Base-by-base conservation (phyloP, 208 protist species). In the Phytomonas serpens region DNA sequence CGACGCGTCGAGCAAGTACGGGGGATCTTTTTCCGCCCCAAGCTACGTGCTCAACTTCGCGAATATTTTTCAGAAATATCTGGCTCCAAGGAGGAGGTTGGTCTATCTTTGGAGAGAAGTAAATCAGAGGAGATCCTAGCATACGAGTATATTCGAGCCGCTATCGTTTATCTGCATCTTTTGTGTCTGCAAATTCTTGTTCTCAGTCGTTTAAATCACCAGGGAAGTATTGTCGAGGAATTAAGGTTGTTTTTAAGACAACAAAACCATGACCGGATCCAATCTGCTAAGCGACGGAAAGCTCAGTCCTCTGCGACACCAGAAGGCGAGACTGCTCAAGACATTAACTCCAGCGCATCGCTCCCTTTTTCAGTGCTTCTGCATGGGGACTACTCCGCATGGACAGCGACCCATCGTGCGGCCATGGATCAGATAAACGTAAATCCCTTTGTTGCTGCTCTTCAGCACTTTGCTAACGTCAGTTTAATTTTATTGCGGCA, bases 381-480 rank as follows among this genome's bases (percentile, higher is more conserved):
- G 16, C 2, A 34, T 32, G 19, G 74, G 65, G 37, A 32, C 66
- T 30, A 0, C 77, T 27, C 23, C 29, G 19, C 63, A 68, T 32
- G 78, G 79, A 51, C 64, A 77, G 19, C 27, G n/a, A 10, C 36
- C 13, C 13, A 62, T 74, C 32, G 68, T 66, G 34, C 84, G 51
- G 70, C 79, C 62, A 68, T 72, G n/a, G 75, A 64, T 4, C 32
- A 37, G 13, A 84, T 92, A 23, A 89, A 90, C 64, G 47, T 62
- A 5, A 89, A 91, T 69, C 37, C 84, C 16, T 69, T 91, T 16
- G 89, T 93, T 40, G 77, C 72, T 4, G 81, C 86, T 23, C 67
- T 87, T 38, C 78, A 92, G 62, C 87, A 93, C 76, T 86, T 83
- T 57, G 57, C 92, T 19, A 95, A 95, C 71, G 89, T 93, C 27